Conservation (phyloP, 768 basidiomycete species). For the Lentinula raphanica region DNA sequence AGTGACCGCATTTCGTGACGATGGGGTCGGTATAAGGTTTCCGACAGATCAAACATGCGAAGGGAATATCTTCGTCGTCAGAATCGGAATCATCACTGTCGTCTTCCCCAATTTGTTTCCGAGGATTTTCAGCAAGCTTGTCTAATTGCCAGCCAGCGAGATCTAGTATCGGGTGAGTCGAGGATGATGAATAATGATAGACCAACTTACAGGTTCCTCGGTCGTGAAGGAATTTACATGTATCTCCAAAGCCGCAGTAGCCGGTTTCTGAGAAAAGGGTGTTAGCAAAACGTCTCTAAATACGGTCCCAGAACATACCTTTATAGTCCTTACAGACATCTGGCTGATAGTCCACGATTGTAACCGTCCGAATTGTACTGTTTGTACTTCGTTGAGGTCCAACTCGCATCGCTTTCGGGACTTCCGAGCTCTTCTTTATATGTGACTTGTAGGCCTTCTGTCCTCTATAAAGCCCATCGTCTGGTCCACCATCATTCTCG, state of each 20-base stretch:
- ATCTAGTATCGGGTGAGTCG: slow-evolving; percentile 41
- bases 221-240: slow-evolving; percentile 98
- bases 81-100: slow-evolving; percentile 58
- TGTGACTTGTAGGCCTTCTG: slow-evolving; percentile 77
- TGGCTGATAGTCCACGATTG: slow-evolving; percentile 95
- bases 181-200: slow-evolving; percentile 5
- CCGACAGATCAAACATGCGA: slow-evolving; percentile 97
- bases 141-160: slow-evolving; percentile 99
- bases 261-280: slow-evolving; percentile 71
- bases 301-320: slow-evolving; percentile 41
- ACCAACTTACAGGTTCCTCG: slow-evolving; percentile 79
- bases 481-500: slow-evolving; percentile 56
- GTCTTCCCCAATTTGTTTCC: slow-evolving; percentile 49
- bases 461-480: slow-evolving; percentile 86
- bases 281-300: background rate
- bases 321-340: slow-evolving; percentile 99
- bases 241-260: slow-evolving; percentile 98
- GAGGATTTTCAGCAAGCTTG: slow-evolving; percentile 78
- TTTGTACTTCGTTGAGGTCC: slow-evolving; percentile 69
- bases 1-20: slow-evolving; percentile 94
- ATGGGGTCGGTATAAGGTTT: slow-evolving; percentile 93
- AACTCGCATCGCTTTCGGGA: slow-evolving; percentile 84
- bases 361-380: slow-evolving; percentile 88
- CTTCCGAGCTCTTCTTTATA: slow-evolving; percentile 74
- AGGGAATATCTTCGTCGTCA: slow-evolving; percentile 87